phyloP scores from a whole-genome alignment of 306 rosid genomes.

The Nissolia schottii region DNA sequence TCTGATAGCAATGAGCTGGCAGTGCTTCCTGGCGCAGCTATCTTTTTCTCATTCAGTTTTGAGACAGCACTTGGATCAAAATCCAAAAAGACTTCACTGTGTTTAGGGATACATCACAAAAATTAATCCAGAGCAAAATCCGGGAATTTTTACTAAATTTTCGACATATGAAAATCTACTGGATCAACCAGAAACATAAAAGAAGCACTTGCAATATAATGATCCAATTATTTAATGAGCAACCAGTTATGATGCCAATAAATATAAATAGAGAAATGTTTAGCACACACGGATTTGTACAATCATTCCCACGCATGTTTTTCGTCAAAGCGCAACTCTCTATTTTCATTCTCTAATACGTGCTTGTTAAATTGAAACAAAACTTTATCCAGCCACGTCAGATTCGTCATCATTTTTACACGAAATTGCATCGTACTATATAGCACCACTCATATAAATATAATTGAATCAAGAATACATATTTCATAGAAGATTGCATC shows the following conservation, averaged over 20 bases:
- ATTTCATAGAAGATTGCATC: background rate
- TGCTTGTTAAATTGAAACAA: background rate
- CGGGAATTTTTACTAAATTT: background rate
- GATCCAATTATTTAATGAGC: background rate
- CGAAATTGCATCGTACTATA: background rate
- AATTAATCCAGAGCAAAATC: slow-evolving; percentile 18
- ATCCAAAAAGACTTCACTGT: slow-evolving; percentile 64
- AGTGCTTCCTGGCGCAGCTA: slow-evolving; percentile 50
- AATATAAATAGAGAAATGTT: background rate
- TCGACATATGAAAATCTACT: background rate
- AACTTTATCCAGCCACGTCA: background rate
- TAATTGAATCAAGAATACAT: background rate
- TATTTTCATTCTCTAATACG: background rate
- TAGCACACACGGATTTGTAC: background rate
- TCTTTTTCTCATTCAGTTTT: slow-evolving; percentile 58
- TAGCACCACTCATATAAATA: background rate
- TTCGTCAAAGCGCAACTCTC: background rate
- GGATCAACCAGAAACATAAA: slow-evolving; percentile 2
- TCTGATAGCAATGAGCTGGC: slow-evolving; percentile 66
- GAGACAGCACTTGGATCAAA: slow-evolving; percentile 65
- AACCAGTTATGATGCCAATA: background rate
- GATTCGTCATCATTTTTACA: background rate
- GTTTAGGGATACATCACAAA: slow-evolving; percentile 20
- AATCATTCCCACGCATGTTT: background rate
- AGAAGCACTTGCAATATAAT: slow-evolving; percentile 11